phyloP scores from a whole-genome alignment of 768 basidiomycete species.

The Kwoniella newhampshirensis region DNA sequence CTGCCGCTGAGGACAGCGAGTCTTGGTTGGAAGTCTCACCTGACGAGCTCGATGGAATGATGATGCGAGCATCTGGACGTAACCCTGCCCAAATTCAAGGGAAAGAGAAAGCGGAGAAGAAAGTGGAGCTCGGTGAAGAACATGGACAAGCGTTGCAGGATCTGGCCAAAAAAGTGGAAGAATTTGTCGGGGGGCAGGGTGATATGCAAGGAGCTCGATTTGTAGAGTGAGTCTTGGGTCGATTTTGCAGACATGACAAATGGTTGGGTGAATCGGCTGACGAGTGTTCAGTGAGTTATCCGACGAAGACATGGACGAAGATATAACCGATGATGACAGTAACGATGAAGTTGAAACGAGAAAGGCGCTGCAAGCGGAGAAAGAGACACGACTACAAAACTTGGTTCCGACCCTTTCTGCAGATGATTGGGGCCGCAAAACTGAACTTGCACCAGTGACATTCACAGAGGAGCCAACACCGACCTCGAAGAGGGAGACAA shows the following conservation, averaged over 20 bases:
- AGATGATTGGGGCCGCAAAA: slow-evolving; percentile 76
- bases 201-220: slow-evolving; percentile 85
- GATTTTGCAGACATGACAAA: no score
- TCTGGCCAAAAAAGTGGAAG: slow-evolving; percentile 79
- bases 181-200: slow-evolving; percentile 88
- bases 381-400: slow-evolving; percentile 69
- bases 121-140: slow-evolving; percentile 61
- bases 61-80: slow-evolving; percentile 59
- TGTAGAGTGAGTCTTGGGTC: slow-evolving; percentile 72
- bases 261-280: not conserved
- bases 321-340: slow-evolving; percentile 59
- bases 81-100: slow-evolving; percentile 57
- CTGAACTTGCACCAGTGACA: slow-evolving; percentile 7
- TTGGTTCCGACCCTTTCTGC: slow-evolving; percentile 77
- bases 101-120: slow-evolving; percentile 46
- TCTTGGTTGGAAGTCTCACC: slow-evolving; percentile 82
- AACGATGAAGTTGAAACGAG: slow-evolving; percentile 57
- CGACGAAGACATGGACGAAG: slow-evolving; percentile 60
- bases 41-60: slow-evolving; percentile 70
- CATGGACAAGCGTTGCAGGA: slow-evolving; percentile 70
- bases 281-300: slow-evolving; percentile 64
- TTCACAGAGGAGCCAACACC: not conserved
- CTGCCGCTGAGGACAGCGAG: slow-evolving; percentile 67
- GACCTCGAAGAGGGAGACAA: slow-evolving; percentile 1
- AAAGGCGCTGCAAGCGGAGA: slow-evolving; percentile 53